These are phyloP conservation scores for Boletus rubescentipes DNA, from an alignment of 768 basidiomycete species.

Conservation along the genomic window DNA sequence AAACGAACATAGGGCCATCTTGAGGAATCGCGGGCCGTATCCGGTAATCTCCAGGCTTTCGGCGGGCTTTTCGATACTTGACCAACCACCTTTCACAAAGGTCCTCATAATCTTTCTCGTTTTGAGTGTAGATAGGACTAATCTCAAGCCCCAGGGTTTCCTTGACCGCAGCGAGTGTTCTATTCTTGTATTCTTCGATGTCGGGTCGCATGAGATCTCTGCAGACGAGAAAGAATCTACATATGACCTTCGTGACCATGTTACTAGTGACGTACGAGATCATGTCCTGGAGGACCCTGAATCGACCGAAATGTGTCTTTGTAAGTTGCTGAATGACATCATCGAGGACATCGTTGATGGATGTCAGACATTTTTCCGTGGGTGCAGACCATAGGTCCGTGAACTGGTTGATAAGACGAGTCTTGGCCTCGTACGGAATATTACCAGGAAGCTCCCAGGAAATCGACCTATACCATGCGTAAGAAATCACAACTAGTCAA, in stretches of 20 bases:
- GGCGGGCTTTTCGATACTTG: slow-evolving; percentile 22
- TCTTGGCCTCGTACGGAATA: slow-evolving; percentile 42
- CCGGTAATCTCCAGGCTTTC: background rate
- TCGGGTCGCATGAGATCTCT: slow-evolving; percentile 32
- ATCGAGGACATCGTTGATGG: slow-evolving; percentile 32
- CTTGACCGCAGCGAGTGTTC: slow-evolving; percentile 26
- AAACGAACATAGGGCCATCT: too few relatives aligned
- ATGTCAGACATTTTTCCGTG: slow-evolving; percentile 34
- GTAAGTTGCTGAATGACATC: slow-evolving; percentile 31
- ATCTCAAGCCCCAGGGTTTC: slow-evolving; percentile 40
- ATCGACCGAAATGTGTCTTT: slow-evolving; percentile 40
- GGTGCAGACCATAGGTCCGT: slow-evolving; percentile 39
- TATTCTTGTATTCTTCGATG: slow-evolving; percentile 28
- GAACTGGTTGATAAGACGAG: slow-evolving; percentile 34
- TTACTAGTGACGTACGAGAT: slow-evolving; percentile 33
- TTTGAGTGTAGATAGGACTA: slow-evolving; percentile 40
- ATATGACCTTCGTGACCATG: background rate
- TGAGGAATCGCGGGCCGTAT: background rate
- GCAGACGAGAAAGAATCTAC: background rate
- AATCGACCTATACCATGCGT: slow-evolving; percentile 31
- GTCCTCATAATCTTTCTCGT: slow-evolving; percentile 20
- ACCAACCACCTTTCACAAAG: slow-evolving; percentile 27
- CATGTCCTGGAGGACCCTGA: slow-evolving; percentile 33
- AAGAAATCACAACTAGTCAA: background rate
- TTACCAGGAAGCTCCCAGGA: slow-evolving; percentile 45